These are phyloP conservation scores for Penicillium sp. DNA, from an alignment of 2,329 filamentous ascomycete species.

Conservation along the genomic window DNA sequence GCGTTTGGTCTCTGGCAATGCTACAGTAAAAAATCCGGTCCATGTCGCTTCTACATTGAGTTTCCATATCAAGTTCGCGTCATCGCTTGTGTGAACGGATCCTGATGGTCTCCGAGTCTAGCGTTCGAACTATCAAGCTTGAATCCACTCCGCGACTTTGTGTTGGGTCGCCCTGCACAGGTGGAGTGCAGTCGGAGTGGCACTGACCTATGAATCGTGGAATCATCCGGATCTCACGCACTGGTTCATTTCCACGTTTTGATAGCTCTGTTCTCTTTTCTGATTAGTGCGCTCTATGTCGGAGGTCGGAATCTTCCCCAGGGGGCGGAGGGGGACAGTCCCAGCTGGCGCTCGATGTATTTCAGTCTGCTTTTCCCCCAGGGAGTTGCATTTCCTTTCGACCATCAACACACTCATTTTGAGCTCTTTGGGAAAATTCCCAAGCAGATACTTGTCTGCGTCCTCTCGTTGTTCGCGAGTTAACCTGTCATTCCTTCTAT, in stretches of 20 bases:
- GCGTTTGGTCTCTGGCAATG: background rate
- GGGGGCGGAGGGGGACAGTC: background rate
- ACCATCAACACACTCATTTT: conserved; percentile 9
- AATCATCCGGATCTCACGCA: background rate
- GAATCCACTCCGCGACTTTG: background rate
- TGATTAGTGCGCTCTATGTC: conserved; percentile 4
- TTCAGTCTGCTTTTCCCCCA: conserved; percentile 1
- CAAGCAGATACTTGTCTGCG: conserved; percentile 49
- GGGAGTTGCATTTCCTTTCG: conserved; percentile 8
- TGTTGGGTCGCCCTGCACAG: background rate
- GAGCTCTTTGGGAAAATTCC: conserved; percentile 15
- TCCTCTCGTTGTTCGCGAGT: conserved; percentile 50
- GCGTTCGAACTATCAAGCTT: background rate
- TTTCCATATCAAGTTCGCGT: background rate
- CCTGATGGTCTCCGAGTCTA: background rate
- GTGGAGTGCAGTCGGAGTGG: background rate
- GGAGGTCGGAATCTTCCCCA: conserved; percentile 3
- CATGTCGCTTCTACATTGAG: background rate
- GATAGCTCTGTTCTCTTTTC: conserved; percentile 1
- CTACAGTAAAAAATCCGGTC: background rate
- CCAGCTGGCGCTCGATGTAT: conserved; percentile 2
- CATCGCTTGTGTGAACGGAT: background rate
- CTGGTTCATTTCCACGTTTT: conserved; percentile 5
- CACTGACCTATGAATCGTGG: background rate
- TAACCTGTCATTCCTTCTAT: conserved; percentile 30